These are phyloP conservation scores for Magnaporthales sp. DNA, from an alignment of 2,329 filamentous ascomycete species.

Conservation along the genomic window DNA sequence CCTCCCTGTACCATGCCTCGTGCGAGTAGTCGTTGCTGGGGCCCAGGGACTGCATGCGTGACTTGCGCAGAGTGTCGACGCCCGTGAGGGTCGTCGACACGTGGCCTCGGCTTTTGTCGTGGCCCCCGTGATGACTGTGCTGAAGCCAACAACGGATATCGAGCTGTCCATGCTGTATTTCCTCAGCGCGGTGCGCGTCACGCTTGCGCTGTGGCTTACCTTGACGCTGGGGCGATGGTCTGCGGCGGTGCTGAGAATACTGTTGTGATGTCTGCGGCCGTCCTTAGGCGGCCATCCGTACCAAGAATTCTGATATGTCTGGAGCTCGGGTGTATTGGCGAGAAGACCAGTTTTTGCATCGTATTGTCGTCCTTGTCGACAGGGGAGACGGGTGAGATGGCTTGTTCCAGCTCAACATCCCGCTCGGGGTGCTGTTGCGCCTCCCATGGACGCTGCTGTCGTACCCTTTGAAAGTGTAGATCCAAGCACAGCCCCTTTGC, in stretches of 20 bases:
- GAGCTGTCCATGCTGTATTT: neutral
- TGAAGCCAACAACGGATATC: neutral
- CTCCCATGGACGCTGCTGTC: slow-evolving; percentile 32
- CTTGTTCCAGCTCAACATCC: neutral
- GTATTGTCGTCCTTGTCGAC: neutral
- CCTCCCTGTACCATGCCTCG: slow-evolving; percentile 22
- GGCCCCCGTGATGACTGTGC: neutral
- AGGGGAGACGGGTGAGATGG: neutral
- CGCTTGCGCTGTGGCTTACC: neutral
- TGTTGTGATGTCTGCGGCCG: too few relatives aligned
- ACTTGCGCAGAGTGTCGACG: slow-evolving; percentile 17
- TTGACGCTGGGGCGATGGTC: neutral
- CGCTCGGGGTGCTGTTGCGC: neutral
- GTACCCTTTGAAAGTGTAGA: slow-evolving; percentile 20
- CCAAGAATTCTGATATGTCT: neutral
- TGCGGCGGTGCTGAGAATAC: neutral
- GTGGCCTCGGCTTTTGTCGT: slow-evolving; percentile 8
- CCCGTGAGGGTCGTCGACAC: slow-evolving; percentile 6
- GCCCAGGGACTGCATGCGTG: slow-evolving; percentile 24
- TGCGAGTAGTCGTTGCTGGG: slow-evolving; percentile 20
- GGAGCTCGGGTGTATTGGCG: neutral
- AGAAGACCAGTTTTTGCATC: neutral
- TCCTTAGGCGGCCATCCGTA: neutral
- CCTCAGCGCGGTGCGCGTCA: neutral
- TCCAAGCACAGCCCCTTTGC: slow-evolving; percentile 26